Evolutionary conservation across 2,329 filamentous ascomycete species (phyloP).

Genomic region (Ceratocystis cacaofunesta): DNA sequence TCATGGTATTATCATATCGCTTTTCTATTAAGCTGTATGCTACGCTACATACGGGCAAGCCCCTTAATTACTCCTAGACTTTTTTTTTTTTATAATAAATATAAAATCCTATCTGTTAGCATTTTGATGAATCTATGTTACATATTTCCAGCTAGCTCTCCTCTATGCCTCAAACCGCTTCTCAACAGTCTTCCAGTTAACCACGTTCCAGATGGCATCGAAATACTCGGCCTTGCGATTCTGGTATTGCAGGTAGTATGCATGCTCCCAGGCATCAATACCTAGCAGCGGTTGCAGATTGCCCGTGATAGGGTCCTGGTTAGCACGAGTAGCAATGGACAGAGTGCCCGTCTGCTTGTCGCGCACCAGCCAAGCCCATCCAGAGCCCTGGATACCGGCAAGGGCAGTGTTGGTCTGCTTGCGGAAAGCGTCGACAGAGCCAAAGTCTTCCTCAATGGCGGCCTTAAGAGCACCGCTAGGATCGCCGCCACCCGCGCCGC

Average conservation of each 20-base stretch:
- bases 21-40: too few species aligned
- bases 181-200: conserved; percentile 88
- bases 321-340: conserved; percentile 55
- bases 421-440: conserved; percentile 47
- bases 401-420: conserved; percentile 54
- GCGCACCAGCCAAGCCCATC: conserved; percentile 82
- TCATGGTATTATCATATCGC: too few species aligned
- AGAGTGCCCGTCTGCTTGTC: conserved; percentile 48
- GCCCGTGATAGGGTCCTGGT: conserved; percentile 80
- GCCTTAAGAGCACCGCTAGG: conserved; percentile 45
- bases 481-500: conserved; percentile 46
- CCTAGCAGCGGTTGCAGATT: conserved; percentile 71
- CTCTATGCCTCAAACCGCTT: conserved; percentile 48
- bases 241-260: conserved; percentile 91
- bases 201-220: conserved; percentile 78
- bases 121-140: not conserved
- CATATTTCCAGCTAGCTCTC: not conserved
- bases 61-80: too few species aligned
- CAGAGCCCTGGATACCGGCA: conserved; percentile 67
- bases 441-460: conserved; percentile 52
- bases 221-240: conserved; percentile 97
- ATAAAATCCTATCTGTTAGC: too few species aligned
- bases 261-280: conserved; percentile 92
- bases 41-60: too few species aligned
- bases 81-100: too few species aligned